Percentiles rank a stretch among this genome's conserved stretches.
phyloP scores from a whole-genome alignment of 495 filamentous ascomycete genomes.

The Xylaria intraflava region DNA sequence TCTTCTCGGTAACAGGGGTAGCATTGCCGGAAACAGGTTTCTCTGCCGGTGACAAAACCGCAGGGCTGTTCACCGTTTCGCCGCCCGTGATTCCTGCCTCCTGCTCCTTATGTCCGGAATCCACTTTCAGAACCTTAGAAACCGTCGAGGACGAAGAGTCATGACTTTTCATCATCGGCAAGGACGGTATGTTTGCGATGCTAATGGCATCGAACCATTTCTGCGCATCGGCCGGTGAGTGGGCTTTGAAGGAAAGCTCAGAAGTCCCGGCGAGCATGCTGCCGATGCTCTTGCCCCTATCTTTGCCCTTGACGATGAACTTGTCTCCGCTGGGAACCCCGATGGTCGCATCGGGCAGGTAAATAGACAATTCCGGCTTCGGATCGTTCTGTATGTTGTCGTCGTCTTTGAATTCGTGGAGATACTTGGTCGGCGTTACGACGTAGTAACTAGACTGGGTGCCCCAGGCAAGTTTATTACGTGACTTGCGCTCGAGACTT shows the following conservation, averaged over 20 bases:
- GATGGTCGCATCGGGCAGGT: slow-evolving; percentile 82
- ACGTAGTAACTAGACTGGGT: slow-evolving; percentile 83
- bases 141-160: slow-evolving; percentile 10
- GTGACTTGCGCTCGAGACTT: slow-evolving; percentile 75
- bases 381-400: slow-evolving; percentile 81
- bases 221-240: slow-evolving; percentile 64
- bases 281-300: slow-evolving; percentile 48
- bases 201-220: slow-evolving; percentile 75
- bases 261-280: slow-evolving; percentile 47
- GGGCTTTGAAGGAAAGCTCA: slow-evolving; percentile 57
- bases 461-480: slow-evolving; percentile 65
- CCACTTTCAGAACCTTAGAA: slow-evolving; percentile 13
- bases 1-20: slow-evolving; percentile 18
- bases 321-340: slow-evolving; percentile 69
- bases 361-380: slow-evolving; percentile 77
- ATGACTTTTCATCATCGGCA: slow-evolving; percentile 12
- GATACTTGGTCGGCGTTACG: slow-evolving; percentile 73
- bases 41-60: slow-evolving; percentile 22
- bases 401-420: slow-evolving; percentile 94
- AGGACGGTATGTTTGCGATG: slow-evolving; percentile 28
- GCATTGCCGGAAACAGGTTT: slow-evolving; percentile 12
- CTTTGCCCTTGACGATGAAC: slow-evolving; percentile 94
- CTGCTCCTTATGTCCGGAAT: slow-evolving; percentile 27
- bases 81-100: slow-evolving; percentile 33
- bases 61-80: slow-evolving; percentile 33